Evolutionary conservation across 257 asterid genomes (phyloP).

Genomic region (Ehretia macrophylla): DNA sequence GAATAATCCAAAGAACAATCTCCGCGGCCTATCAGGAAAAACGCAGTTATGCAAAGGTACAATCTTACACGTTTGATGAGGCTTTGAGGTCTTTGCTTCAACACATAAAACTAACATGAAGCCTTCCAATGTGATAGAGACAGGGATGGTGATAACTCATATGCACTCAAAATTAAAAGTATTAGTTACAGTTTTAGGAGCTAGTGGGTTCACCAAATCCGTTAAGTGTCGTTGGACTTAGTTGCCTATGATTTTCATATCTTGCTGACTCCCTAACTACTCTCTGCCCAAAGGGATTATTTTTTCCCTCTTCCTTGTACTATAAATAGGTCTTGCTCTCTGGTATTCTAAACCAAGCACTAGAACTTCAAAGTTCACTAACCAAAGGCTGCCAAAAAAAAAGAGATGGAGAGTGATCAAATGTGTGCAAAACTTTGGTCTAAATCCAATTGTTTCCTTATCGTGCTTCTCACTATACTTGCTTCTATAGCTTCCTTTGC

Average conservation of each 20-base stretch:
- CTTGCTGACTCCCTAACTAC: conserved; percentile 22
- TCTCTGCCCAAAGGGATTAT: neutral
- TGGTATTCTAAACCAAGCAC: conserved; percentile 16
- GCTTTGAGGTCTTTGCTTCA: no score
- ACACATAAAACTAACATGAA: no score
- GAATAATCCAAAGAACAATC: no score
- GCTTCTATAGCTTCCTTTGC: conserved; percentile 21
- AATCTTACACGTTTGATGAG: no score
- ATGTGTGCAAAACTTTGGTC: no score
- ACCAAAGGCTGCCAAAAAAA: conserved; percentile 5
- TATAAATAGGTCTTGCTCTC: no score
- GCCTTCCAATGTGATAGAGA: no score
- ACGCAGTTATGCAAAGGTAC: no score
- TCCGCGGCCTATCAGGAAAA: no score
- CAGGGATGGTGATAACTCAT: no score
- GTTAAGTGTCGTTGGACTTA: conserved; percentile 30
- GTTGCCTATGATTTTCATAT: conserved; percentile 16
- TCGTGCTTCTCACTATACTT: conserved; percentile 23
- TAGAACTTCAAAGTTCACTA: conserved; percentile 10
- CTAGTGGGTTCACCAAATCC: conserved; percentile 53
- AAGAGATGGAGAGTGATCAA: conserved; percentile 28
- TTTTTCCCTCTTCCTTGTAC: neutral
- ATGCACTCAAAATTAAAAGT: no score
- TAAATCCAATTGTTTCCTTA: conserved; percentile 1
- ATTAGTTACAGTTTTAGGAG: neutral